phyloP scores from a whole-genome alignment of 2,329 filamentous ascomycete genomes.

The Alternaria arbusti region DNA sequence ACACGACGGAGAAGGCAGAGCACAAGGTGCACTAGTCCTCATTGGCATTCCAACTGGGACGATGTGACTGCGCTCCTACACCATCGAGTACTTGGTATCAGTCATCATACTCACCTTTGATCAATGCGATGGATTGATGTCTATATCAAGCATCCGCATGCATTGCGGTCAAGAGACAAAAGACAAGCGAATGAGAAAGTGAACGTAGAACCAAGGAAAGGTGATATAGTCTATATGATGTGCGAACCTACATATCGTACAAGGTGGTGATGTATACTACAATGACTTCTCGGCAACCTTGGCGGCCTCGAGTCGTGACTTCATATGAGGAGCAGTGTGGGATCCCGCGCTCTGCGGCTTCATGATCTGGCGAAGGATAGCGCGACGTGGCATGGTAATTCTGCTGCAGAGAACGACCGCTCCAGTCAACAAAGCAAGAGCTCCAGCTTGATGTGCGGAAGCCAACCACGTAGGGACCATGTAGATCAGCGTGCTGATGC shows the following conservation, averaged over 20 bases:
- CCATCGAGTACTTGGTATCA: background rate
- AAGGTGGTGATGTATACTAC: conserved; percentile 10
- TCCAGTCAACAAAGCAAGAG: conserved; percentile 81
- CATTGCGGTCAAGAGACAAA: background rate
- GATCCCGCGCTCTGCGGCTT: conserved; percentile 26
- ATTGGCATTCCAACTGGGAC: background rate
- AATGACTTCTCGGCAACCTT: conserved; percentile 22
- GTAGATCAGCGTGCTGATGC: conserved; percentile 90
- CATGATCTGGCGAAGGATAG: conserved; percentile 39
- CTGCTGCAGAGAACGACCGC: conserved; percentile 76
- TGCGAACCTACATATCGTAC: conserved; percentile 12
- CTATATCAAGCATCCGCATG: background rate
- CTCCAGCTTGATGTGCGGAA: conserved; percentile 90
- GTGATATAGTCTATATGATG: background rate
- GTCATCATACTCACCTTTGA: background rate
- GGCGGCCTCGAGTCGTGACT: conserved; percentile 25
- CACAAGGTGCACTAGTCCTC: background rate
- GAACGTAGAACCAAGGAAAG: background rate
- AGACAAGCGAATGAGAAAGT: background rate
- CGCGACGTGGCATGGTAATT: conserved; percentile 42
- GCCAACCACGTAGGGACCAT: conserved; percentile 89
- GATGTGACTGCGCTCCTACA: background rate
- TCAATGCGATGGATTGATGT: background rate
- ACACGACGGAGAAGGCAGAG: background rate
- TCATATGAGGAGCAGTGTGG: conserved; percentile 25